Percentiles rank a stretch among this genome's conserved stretches.
Evolutionary conservation across 306 rosid genomes (phyloP).

Genomic region (Cucurbita pepo): DNA sequence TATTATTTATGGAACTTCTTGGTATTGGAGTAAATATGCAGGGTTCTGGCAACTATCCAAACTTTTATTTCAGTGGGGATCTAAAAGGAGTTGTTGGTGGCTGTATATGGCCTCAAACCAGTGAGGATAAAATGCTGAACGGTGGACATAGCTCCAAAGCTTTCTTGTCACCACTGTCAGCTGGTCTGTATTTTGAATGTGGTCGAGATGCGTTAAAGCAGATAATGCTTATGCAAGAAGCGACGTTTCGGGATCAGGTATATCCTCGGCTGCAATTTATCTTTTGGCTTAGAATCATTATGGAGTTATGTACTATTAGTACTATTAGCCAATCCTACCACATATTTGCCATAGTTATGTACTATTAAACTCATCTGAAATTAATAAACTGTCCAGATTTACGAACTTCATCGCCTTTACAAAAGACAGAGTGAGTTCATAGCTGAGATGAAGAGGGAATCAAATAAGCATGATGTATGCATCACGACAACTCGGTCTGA

Average conservation of each 20-base stretch:
- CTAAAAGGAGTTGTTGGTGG: background rate
- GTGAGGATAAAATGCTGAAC: background rate
- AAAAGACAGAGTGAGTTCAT: slow-evolving; percentile 56
- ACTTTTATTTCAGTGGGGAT: background rate
- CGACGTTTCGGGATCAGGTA: slow-evolving; percentile 8
- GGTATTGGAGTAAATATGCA: slow-evolving; percentile 6
- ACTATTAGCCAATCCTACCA: background rate
- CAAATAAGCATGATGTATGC: slow-evolving; percentile 11
- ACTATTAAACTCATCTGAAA: background rate
- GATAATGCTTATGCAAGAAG: slow-evolving; percentile 8
- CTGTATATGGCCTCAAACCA: slow-evolving; percentile 1
- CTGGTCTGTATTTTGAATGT: background rate
- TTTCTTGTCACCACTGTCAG: slow-evolving; percentile 3
- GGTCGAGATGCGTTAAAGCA: slow-evolving; percentile 5
- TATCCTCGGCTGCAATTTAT: background rate
- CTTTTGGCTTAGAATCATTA: background rate
- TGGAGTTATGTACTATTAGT: background rate
- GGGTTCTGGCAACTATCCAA: slow-evolving; percentile 1
- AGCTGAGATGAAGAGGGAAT: slow-evolving; percentile 40
- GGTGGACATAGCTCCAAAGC: background rate
- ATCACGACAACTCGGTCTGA: slow-evolving; percentile 28
- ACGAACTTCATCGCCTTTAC: slow-evolving; percentile 75
- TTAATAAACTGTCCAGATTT: slow-evolving; percentile 33
- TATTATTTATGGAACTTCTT: slow-evolving; percentile 5
- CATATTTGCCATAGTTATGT: background rate